Conservation (phyloP, 139 green algal genomes). For the Tetraselmis striata region DNA sequence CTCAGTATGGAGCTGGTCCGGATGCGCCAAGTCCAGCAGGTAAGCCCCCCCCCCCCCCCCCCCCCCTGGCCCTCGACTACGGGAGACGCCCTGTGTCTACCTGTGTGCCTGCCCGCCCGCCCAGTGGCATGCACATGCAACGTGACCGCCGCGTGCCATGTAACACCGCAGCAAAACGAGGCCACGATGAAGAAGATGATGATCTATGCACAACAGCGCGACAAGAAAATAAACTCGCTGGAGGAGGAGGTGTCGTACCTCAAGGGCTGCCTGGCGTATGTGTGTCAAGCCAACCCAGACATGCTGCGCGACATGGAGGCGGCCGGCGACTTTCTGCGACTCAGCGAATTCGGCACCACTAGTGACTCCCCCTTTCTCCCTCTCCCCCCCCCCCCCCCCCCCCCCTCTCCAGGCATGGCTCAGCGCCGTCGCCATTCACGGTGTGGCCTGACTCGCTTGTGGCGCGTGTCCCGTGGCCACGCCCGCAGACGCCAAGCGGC, state of each 20-base stretch:
- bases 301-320: neutral
- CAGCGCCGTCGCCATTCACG: too few relatives aligned
- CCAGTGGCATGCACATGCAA: too few relatives aligned
- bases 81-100: too few relatives aligned
- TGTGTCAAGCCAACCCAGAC: neutral
- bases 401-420: too few relatives aligned
- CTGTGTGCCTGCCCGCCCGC: too few relatives aligned
- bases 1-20: constrained; percentile 83
- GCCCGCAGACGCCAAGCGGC: neutral
- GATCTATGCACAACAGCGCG: neutral
- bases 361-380: too few relatives aligned
- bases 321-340: neutral
- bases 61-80: too few relatives aligned
- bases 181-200: neutral
- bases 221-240: neutral
- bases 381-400: too few relatives aligned
- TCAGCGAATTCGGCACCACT: neutral
- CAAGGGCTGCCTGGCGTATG: neutral
- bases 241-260: neutral
- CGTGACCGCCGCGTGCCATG: too few relatives aligned
- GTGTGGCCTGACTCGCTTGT: neutral
- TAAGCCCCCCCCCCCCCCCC: constrained; percentile 9
- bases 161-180: neutral
- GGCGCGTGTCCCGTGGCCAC: neutral
- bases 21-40: constrained; percentile 66